Percentiles rank a stretch among this genome's conserved stretches.
phyloP scores from a whole-genome alignment of 495 filamentous ascomycete species.

The Aspergillus saccharolyticus region DNA sequence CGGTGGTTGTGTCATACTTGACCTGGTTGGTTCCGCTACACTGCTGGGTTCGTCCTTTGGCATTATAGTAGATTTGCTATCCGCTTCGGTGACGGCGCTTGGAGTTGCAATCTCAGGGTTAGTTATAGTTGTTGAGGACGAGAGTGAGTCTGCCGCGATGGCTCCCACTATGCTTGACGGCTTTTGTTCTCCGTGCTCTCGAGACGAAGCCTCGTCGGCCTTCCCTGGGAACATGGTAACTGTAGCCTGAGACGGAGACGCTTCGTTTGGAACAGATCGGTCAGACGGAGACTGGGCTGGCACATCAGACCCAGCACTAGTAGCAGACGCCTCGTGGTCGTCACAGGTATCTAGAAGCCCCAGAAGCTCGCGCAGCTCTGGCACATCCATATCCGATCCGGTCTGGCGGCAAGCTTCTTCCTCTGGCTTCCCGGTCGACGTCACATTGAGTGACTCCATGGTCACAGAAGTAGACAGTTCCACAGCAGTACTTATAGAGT shows the following conservation, averaged over 20 bases:
- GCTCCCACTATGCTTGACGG: constrained; percentile 12
- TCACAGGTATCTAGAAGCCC: constrained; percentile 15
- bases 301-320: constrained; percentile 6
- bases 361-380: constrained; percentile 12
- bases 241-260: not conserved
- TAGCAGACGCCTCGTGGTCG: constrained; percentile 13
- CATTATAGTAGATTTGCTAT: constrained; percentile 14
- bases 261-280: constrained; percentile 7
- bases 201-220: constrained; percentile 1
- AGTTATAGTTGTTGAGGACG: constrained; percentile 20
- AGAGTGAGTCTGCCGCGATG: constrained; percentile 9
- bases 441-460: not conserved
- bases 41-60: constrained; percentile 31
- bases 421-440: not conserved
- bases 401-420: constrained; percentile 14
- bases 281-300: constrained; percentile 8
- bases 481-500: not conserved
- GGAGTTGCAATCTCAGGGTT: constrained; percentile 21
- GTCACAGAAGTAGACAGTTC: not conserved
- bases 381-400: constrained; percentile 12
- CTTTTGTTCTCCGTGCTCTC: constrained; percentile 20
- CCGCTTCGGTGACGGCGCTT: constrained; percentile 23
- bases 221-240: not conserved
- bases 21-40: constrained; percentile 38
- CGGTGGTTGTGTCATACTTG: constrained; percentile 51